phyloP scores from a whole-genome alignment of 2,329 filamentous ascomycete genomes.

The Claviceps purpurea region DNA sequence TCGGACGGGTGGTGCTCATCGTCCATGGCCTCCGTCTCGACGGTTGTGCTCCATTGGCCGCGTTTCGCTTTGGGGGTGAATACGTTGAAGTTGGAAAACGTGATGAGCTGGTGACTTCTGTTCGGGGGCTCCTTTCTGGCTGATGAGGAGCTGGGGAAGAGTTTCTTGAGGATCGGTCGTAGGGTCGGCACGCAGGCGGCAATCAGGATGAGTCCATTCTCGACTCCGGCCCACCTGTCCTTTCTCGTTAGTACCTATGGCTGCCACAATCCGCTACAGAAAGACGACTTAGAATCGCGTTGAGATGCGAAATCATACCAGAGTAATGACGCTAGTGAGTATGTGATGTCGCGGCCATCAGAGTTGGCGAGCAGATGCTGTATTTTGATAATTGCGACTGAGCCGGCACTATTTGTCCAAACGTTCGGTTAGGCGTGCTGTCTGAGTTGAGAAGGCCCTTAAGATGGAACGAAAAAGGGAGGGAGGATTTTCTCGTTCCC shows the following conservation, averaged over 20 bases:
- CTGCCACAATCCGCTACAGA: not conserved
- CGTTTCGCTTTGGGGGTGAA: constrained; percentile 1
- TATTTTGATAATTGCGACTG: constrained; percentile 6
- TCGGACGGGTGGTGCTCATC: not conserved
- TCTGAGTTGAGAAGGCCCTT: not conserved
- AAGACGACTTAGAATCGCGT: not conserved
- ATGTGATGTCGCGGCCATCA: constrained; percentile 4
- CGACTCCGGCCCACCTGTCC: constrained; percentile 5
- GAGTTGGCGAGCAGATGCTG: constrained; percentile 4
- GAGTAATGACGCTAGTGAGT: constrained; percentile 4
- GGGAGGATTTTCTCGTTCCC: not conserved
- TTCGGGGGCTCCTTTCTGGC: not conserved
- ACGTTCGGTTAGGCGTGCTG: not conserved
- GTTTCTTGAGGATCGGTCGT: constrained; percentile 4
- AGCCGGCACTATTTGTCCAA: constrained; percentile 1
- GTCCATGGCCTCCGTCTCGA: constrained; percentile 1
- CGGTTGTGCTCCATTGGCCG: constrained; percentile 5
- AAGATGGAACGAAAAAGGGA: no score
- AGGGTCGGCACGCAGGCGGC: constrained; percentile 5
- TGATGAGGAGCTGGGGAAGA: constrained; percentile 1
- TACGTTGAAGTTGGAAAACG: constrained; percentile 5
- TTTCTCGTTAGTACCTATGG: not conserved
- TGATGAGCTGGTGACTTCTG: constrained; percentile 2
- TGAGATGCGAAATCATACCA: not conserved
- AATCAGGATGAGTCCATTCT: constrained; percentile 5